Evolutionary conservation across 1,284 basidiomycete species (phyloP).

Genomic region (Hemileia vastatrix): DNA sequence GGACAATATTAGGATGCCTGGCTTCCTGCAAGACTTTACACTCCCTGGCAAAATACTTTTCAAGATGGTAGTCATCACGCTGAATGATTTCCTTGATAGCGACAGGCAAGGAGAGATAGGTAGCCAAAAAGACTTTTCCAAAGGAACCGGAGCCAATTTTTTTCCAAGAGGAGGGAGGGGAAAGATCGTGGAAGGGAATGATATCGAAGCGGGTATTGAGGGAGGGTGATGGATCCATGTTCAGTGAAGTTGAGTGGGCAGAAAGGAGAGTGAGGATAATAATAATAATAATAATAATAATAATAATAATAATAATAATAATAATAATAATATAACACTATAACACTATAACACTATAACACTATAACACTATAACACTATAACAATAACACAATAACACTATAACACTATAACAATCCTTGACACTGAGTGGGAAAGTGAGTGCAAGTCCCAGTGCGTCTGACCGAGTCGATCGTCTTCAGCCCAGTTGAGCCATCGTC

Average conservation of each 20-base stretch:
- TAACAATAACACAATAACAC: too few relatives aligned
- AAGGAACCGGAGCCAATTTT: conserved; percentile 82
- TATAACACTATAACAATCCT: too few relatives aligned
- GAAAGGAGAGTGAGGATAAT: too few relatives aligned
- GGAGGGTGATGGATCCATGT: background rate
- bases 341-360: too few relatives aligned
- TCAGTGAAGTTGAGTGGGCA: background rate
- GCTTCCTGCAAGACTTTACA: conserved; percentile 79
- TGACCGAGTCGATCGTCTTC: too few relatives aligned
- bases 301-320: too few relatives aligned
- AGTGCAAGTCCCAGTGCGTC: too few relatives aligned
- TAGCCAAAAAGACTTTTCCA: conserved; percentile 85
- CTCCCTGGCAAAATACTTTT: conserved; percentile 96
- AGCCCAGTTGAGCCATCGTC: too few relatives aligned
- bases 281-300: too few relatives aligned
- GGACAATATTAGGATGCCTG: conserved; percentile 83
- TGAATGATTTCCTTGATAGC: conserved; percentile 65
- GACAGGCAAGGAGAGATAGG: conserved; percentile 86
- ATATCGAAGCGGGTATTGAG: conserved; percentile 55
- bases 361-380: too few relatives aligned
- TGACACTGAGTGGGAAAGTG: too few relatives aligned
- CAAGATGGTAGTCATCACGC: conserved; percentile 48
- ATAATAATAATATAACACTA: too few relatives aligned
- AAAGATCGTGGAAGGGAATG: conserved; percentile 58
- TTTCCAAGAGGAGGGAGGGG: conserved; percentile 45